Evolutionary conservation across 352 stramenopile species (phyloP).

Genomic region (Globisporangium mamillatum): DNA sequence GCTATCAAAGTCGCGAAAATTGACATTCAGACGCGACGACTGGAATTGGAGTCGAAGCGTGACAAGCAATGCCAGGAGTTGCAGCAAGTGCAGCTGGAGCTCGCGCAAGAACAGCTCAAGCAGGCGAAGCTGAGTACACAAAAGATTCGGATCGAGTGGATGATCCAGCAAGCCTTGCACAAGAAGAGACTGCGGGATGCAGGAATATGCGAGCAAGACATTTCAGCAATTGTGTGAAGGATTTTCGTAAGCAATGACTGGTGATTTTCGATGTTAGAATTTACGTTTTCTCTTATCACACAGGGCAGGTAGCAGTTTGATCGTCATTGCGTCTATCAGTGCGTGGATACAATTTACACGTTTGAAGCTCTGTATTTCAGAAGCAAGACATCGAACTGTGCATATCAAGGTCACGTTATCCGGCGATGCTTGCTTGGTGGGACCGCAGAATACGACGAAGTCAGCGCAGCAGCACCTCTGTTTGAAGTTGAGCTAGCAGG

Average conservation of each 20-base stretch:
- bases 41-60: slow-evolving; percentile 47
- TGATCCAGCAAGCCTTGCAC: slow-evolving; percentile 51
- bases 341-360: neutral
- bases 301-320: neutral
- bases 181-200: slow-evolving; percentile 49
- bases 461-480: slow-evolving; percentile 14
- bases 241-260: neutral
- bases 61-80: slow-evolving; percentile 35
- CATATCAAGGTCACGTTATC: slow-evolving; percentile 19
- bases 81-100: slow-evolving; percentile 41
- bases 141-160: slow-evolving; percentile 49
- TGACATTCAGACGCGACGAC: slow-evolving; percentile 37
- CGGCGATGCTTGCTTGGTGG: slow-evolving; percentile 35
- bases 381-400: neutral
- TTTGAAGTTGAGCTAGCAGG: slow-evolving; percentile 19
- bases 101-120: slow-evolving; percentile 53
- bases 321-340: neutral
- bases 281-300: neutral
- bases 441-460: slow-evolving; percentile 40
- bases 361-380: neutral
- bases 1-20: slow-evolving; percentile 37
- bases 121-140: slow-evolving; percentile 44
- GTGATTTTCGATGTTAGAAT: neutral
- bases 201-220: slow-evolving; percentile 38
- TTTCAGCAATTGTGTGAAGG: slow-evolving; percentile 25